Base-by-base conservation (phyloP, 371 early-diverging fungal genomes). In the Circinella umbellata region DNA sequence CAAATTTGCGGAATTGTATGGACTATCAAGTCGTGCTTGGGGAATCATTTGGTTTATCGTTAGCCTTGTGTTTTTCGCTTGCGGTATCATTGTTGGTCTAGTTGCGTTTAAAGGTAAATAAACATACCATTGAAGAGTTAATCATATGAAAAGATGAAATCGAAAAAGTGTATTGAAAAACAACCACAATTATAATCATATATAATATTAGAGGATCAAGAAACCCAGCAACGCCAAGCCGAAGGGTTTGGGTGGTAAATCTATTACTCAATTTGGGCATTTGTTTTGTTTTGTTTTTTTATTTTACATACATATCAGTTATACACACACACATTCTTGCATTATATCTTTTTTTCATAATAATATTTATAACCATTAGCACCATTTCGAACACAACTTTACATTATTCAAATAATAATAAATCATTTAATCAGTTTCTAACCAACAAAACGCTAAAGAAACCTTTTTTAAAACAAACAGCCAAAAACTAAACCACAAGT, bases 1-100 rank as follows among this genome's bases (percentile, higher is more conserved):
- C 10, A 85, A 88, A 73, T 96, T 95, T 80, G 90, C 95, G 4
- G 76, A 91, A 61, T 70, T 90, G 61, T 93, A 91, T 53, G 85
- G 90, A 27, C 82, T 92, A 55, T 81, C 90, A 10, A 82, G 90
- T 20, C 92, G 93, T 59, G 78, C 83, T 13, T 96, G 96, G 91
- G 96, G 95, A 4, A 67, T 90, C 38, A 73, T 94, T 47, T 96
- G 96, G 96, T 87, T 95, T 68, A 57, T 96, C n/a, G 83, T 95
- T 27, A 90, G 93, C 38, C 59, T 95, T 37, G 64, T 90, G 9
- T 94, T 96, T 71, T 75, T 96, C 18, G 86, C 81, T 4, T 84
- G 75, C 7, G 94, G 90, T 20, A 86, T 95, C 34, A 67, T 94
- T 2, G 88, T 87, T 4, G 95, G 93, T 3, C 63, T 96, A 17